phyloP scores from a whole-genome alignment of 2,329 filamentous ascomycete species.

The Didymella keratinophila region DNA sequence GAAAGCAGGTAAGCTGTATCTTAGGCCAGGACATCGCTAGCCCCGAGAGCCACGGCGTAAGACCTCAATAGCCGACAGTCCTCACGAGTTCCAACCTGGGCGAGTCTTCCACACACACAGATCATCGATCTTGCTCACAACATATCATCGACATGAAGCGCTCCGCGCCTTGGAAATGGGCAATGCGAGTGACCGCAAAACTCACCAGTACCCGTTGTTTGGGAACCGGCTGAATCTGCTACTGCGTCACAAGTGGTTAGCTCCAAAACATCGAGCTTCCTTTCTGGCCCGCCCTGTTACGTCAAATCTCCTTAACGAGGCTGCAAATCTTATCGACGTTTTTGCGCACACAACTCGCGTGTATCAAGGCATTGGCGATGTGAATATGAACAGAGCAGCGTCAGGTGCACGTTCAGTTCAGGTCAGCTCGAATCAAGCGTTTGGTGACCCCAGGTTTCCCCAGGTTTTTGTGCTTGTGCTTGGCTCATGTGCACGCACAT shows the following conservation, averaged over 20 bases:
- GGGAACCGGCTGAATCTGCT: not conserved
- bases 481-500: constrained; percentile 33
- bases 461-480: constrained; percentile 5
- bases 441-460: constrained; percentile 12
- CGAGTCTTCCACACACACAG: too few species aligned
- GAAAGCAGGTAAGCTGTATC: not conserved
- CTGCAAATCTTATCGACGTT: too few species aligned
- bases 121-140: not conserved
- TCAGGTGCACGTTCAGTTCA: not conserved
- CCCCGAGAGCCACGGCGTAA: too few species aligned
- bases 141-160: not conserved
- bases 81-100: too few species aligned
- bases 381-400: not conserved
- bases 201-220: not conserved
- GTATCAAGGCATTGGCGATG: not conserved
- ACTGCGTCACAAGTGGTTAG: constrained; percentile 3
- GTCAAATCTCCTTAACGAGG: not conserved
- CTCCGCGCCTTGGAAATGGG: not conserved
- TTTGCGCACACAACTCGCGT: not conserved
- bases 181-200: not conserved
- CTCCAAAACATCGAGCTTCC: constrained; percentile 6
- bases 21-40: too few species aligned
- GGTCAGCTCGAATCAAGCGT: not conserved
- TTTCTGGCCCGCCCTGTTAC: constrained; percentile 3
- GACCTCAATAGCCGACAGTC: too few species aligned